A percentile compares a stretch with the other conserved stretches of the same genome.
Conservation (phyloP, 257 asterid species). For the Gentiana straminea region DNA sequence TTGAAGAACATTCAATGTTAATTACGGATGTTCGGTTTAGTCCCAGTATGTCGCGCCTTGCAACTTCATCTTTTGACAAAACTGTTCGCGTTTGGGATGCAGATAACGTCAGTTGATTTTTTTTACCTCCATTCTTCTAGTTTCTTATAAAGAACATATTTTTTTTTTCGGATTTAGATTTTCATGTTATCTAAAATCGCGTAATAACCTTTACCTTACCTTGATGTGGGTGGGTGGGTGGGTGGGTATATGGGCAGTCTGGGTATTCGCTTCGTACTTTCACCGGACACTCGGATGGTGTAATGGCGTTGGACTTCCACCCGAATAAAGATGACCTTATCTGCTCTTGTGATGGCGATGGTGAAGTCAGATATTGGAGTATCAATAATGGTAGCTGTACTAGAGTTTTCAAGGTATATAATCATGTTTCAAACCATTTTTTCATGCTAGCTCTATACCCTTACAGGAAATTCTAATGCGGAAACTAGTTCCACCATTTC, state of each 20-base stretch:
- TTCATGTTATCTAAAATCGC: too few relatives aligned
- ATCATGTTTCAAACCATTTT: too few relatives aligned
- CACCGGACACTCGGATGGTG: constrained; percentile 83
- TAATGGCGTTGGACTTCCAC: constrained; percentile 89
- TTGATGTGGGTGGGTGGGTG: neutral
- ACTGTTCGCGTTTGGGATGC: constrained; percentile 98
- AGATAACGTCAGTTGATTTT: constrained; percentile 53
- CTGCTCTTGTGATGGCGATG: constrained; percentile 92
- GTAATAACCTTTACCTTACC: too few relatives aligned
- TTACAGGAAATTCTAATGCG: too few relatives aligned
- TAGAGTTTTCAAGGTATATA: constrained; percentile 60
- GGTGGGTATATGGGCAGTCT: constrained; percentile 36
- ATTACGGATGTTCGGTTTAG: constrained; percentile 95
- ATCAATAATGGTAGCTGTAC: constrained; percentile 62
- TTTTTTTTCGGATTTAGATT: neutral
- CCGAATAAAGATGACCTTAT: constrained; percentile 92
- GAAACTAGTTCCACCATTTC: too few relatives aligned
- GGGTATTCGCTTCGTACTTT: constrained; percentile 73
- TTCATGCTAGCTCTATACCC: too few relatives aligned
- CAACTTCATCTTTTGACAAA: constrained; percentile 93
- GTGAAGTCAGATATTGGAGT: constrained; percentile 93
- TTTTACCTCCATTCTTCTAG: neutral
- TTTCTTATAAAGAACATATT: neutral
- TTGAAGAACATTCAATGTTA: constrained; percentile 75
- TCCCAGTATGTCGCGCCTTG: constrained; percentile 96